These are phyloP conservation scores for Pezicula neosporulosa DNA, from an alignment of 2,329 filamentous ascomycete genomes.

Conservation along the genomic window DNA sequence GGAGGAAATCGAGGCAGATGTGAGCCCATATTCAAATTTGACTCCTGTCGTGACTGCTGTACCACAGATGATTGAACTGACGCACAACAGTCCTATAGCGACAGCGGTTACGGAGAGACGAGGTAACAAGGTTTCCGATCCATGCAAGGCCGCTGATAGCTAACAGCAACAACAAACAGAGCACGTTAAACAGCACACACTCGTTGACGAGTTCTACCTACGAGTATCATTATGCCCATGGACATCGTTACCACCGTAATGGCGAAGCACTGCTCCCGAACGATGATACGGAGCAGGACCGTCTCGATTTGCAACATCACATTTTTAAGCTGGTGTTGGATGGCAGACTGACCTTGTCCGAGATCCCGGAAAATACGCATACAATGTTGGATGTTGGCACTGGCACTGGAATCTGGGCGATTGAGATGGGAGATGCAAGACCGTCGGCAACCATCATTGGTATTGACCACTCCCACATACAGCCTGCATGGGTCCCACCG, in stretches of 20 bases:
- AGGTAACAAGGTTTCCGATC: not conserved
- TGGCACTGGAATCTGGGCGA: slow-evolving; percentile 58
- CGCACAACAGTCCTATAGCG: slow-evolving; percentile 1
- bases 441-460: slow-evolving; percentile 42
- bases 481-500: slow-evolving; percentile 51
- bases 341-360: slow-evolving; percentile 15
- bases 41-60: no score
- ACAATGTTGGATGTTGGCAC: slow-evolving; percentile 39
- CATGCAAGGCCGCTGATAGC: not conserved
- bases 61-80: no score
- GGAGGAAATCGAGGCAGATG: no score
- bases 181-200: not conserved
- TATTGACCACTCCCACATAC: slow-evolving; percentile 52
- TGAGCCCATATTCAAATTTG: no score
- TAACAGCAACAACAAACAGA: not conserved
- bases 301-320: slow-evolving; percentile 13
- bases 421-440: slow-evolving; percentile 48
- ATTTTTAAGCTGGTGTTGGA: slow-evolving; percentile 12
- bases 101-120: slow-evolving; percentile 9
- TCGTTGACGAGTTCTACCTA: slow-evolving; percentile 34
- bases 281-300: slow-evolving; percentile 13
- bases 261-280: slow-evolving; percentile 25
- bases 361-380: slow-evolving; percentile 29
- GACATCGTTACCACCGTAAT: slow-evolving; percentile 42
- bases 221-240: slow-evolving; percentile 42